Percentiles rank a stretch among this genome's conserved stretches.
Evolutionary conservation across 768 basidiomycete genomes (phyloP).

Genomic region (Auriscalpium microsporum): DNA sequence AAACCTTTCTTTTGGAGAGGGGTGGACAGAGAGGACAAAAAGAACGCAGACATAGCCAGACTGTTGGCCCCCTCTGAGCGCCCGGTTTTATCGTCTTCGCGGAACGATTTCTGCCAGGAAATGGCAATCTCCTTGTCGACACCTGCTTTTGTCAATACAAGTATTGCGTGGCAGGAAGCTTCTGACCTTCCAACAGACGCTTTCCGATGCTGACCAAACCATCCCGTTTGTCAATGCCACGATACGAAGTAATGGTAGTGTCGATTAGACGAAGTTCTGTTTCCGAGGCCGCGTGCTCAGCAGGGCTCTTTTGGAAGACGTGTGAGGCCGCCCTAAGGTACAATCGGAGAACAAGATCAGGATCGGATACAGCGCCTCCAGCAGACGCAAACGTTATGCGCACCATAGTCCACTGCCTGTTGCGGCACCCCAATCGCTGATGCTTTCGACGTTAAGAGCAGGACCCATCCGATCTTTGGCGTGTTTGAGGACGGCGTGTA

Average conservation of each 20-base stretch:
- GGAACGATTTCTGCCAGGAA: constrained; percentile 52
- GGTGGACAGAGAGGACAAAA: constrained; percentile 64
- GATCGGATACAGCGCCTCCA: constrained; percentile 6
- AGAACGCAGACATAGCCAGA: constrained; percentile 80
- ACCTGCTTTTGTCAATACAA: constrained; percentile 28
- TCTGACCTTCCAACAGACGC: constrained; percentile 38
- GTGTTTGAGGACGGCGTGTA: constrained; percentile 65
- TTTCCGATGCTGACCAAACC: constrained; percentile 62
- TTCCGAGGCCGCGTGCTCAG: constrained; percentile 13
- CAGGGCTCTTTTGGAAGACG: constrained; percentile 44
- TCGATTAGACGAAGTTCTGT: constrained; percentile 32
- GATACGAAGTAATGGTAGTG: constrained; percentile 51
- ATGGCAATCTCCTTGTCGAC: constrained; percentile 34
- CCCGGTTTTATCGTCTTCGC: constrained; percentile 34
- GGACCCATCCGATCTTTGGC: constrained; percentile 54
- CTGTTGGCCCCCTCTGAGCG: constrained; percentile 38
- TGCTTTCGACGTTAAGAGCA: constrained; percentile 47
- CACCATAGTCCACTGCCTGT: constrained; percentile 83
- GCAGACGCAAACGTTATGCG: constrained; percentile 1
- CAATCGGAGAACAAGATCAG: constrained; percentile 1
- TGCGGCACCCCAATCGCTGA: constrained; percentile 82
- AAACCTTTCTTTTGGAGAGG: constrained; percentile 53
- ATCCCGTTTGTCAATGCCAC: constrained; percentile 71
- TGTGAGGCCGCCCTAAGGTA: constrained; percentile 55
- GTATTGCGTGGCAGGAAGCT: not conserved